A percentile compares a stretch with the other conserved stretches of the same genome.
phyloP scores from a whole-genome alignment of 1,284 basidiomycete genomes.

The Sanguinoderma infundibulare region DNA sequence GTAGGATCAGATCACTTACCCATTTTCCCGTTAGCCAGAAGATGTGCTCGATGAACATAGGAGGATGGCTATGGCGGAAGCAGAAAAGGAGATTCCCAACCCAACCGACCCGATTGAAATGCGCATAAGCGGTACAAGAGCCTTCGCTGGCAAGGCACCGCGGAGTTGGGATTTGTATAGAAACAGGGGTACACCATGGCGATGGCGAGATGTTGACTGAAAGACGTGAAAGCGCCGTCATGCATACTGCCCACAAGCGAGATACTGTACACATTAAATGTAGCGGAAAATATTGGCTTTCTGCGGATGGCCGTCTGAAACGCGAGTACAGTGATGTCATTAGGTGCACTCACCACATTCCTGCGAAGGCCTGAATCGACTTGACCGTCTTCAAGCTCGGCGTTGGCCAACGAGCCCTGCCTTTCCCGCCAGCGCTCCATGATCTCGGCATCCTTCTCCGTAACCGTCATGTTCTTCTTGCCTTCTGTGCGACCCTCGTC shows the following conservation, averaged over 20 bases:
- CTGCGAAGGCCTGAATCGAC: conserved; percentile 27
- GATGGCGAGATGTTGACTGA: background rate
- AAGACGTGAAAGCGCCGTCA: no score
- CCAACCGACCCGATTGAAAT: no score
- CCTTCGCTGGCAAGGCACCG: no score
- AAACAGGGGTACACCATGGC: background rate
- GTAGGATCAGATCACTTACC: no score
- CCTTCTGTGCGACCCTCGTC: background rate
- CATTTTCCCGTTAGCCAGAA: background rate
- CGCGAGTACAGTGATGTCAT: background rate
- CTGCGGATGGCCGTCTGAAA: conserved; percentile 5
- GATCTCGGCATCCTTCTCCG: conserved; percentile 27
- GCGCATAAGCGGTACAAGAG: no score
- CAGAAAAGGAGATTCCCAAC: background rate
- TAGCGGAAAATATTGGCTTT: conserved; percentile 33
- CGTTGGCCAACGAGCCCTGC: conserved; percentile 28
- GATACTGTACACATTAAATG: conserved; percentile 15
- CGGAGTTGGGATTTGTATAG: background rate
- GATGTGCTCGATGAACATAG: background rate
- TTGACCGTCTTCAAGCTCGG: conserved; percentile 29
- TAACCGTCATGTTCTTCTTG: conserved; percentile 20
- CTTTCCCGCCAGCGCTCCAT: conserved; percentile 30
- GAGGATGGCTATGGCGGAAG: background rate
- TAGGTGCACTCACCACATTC: conserved; percentile 24
- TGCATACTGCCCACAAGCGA: background rate